Evolutionary conservation across 768 basidiomycete genomes (phyloP).

Genomic region (Kondoa malvinella): DNA sequence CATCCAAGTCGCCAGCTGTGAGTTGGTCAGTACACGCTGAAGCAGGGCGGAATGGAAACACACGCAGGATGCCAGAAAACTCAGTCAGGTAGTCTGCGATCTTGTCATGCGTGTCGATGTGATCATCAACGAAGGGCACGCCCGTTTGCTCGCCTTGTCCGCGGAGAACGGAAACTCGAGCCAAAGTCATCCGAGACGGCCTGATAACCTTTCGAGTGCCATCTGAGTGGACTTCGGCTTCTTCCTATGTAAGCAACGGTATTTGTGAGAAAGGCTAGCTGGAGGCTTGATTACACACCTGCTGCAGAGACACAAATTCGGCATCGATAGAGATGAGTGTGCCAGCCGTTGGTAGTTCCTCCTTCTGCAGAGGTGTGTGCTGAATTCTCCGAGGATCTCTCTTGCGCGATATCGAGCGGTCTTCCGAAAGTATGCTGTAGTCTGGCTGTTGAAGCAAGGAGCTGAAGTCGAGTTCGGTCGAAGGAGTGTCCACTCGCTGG

Average conservation of each 20-base stretch:
- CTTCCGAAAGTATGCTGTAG: conserved; percentile 44
- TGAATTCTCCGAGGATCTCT: conserved; percentile 56
- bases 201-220: conserved; percentile 82
- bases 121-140: conserved; percentile 89
- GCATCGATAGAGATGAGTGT: conserved; percentile 89
- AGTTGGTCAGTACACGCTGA: conserved; percentile 4
- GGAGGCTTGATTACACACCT: conserved; percentile 37
- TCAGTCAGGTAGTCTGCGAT: conserved; percentile 96
- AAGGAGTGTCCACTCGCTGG: conserved; percentile 51
- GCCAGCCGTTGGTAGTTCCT: conserved; percentile 69
- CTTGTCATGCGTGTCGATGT: conserved; percentile 86
- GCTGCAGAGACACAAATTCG: conserved; percentile 93
- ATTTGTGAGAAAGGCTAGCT: too few relatives aligned
- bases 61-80: conserved; percentile 87
- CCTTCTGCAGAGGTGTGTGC: conserved; percentile 52
- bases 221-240: conserved; percentile 84
- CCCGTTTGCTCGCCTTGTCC: conserved; percentile 66
- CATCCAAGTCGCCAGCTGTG: conserved; percentile 85
- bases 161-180: conserved; percentile 81
- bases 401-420: conserved; percentile 70
- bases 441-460: conserved; percentile 52
- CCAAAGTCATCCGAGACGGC: conserved; percentile 77
- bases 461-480: conserved; percentile 47
- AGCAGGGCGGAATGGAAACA: conserved; percentile 27
- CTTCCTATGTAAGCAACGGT: conserved; percentile 48